Base-by-base conservation (phyloP, 2,329 filamentous ascomycete species). In the Fusarium vanettenii region DNA sequence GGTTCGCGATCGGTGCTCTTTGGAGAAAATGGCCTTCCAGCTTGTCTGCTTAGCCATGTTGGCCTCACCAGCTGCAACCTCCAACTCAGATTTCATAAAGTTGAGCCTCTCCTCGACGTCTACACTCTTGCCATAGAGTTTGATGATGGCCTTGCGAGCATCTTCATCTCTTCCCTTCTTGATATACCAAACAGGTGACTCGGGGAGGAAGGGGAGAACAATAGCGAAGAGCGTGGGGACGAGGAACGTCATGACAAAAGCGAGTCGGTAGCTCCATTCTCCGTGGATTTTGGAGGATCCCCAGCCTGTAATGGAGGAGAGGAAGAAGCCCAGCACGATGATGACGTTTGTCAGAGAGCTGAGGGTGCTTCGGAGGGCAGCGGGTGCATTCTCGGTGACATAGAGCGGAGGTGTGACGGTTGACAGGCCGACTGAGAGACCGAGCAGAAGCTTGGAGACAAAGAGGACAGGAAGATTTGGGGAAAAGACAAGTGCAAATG, bases 311-410 rank as follows among this genome's bases (percentile, higher is more conserved):
- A 80, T 71, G 8, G 79, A 80, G 0, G 79, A 80, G 4, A 80
- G 71, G 39, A 80, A 80, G 66, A 80, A 80, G 0, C 79, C 79
- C 0, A 80, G 60, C 0, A 80, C 79, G 5, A 80, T 80, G 55
- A 80, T 78, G 45, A 80, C 79, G 67, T 80, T 80, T 37, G 79
- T 80, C 0, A 80, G 50, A 0, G 79, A 80, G 37, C 79, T 80
- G 14, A 75, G 69, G 2, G 76, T 76, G 43, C 76, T 79, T 66
- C 79, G 67, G 0, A 80, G 77, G 0, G 79, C 79, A 0, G 77
- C 77, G 0, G 79, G 79, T 2, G 79, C 78, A 11, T 80, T 80
- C 43, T 80, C 79, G 2, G 79, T 80, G 20, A 80, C 79, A 13
- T 80, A 80, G 0, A 80, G 64, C 0, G 79, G 79, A n/a, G 79